Percentiles rank a stretch among this genome's conserved stretches.
Evolutionary conservation across 768 basidiomycete species (phyloP).

Genomic region (Rhodotorula toruloides): DNA sequence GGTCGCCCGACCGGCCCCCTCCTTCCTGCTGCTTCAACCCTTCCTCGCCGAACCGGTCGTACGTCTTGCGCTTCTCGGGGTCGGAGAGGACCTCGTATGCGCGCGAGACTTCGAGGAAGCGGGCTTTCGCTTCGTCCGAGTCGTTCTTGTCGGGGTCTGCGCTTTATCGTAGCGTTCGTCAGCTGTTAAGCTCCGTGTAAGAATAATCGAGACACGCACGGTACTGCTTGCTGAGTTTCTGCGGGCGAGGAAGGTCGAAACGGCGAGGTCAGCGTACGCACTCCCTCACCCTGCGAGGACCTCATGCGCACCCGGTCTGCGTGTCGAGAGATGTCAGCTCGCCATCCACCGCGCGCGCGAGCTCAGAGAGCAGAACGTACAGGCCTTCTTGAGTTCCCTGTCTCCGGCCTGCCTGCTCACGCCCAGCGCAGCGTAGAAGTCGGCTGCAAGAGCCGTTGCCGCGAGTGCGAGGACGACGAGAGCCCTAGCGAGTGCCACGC

Average conservation of each 20-base stretch:
- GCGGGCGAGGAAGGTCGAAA: not conserved
- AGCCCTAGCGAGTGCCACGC: conserved; percentile 45
- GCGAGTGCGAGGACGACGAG: conserved; percentile 23
- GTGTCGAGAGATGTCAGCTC: not conserved
- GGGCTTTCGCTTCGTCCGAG: conserved; percentile 64
- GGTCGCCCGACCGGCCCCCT: conserved; percentile 65
- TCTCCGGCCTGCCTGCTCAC: conserved; percentile 27
- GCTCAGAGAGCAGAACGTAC: conserved; percentile 1
- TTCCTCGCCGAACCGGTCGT: conserved; percentile 92
- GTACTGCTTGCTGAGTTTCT: conserved; percentile 37
- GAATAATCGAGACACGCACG: not conserved
- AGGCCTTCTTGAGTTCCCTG: conserved; percentile 26
- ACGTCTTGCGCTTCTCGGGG: conserved; percentile 80
- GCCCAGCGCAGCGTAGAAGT: conserved; percentile 77
- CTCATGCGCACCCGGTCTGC: conserved; percentile 1
- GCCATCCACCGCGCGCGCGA: not conserved
- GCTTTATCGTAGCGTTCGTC: conserved; percentile 54
- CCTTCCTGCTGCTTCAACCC: conserved; percentile 72
- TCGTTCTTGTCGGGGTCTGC: conserved; percentile 88
- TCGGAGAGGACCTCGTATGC: conserved; percentile 97
- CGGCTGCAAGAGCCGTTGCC: conserved; percentile 50
- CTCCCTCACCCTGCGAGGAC: not conserved
- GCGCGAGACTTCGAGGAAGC: conserved; percentile 64
- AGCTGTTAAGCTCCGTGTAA: conserved; percentile 52
- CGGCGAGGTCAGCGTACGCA: not conserved